These are phyloP conservation scores for Dothistroma pini DNA, from an alignment of 2,329 filamentous ascomycete genomes.

Conservation along the genomic window DNA sequence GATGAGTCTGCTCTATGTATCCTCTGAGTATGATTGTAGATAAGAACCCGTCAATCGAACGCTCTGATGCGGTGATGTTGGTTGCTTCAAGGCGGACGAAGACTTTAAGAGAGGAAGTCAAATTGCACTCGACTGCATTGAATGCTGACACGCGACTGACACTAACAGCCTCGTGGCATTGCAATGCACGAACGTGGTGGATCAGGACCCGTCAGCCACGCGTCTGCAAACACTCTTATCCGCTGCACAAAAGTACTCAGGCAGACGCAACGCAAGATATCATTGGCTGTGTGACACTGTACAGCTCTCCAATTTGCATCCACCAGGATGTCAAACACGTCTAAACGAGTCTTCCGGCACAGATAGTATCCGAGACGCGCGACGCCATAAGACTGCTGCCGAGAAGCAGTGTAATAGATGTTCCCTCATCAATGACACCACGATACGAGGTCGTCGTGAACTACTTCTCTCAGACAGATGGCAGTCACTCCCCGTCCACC, in stretches of 20 bases:
- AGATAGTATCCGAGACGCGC: not conserved
- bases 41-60: too few relatives aligned
- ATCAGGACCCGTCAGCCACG: not conserved
- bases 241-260: not conserved
- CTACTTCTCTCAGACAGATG: not conserved
- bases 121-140: slow-evolving; percentile 1
- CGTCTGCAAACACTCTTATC: not conserved
- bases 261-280: not conserved
- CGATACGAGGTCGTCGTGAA: not conserved
- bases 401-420: not conserved
- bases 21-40: too few relatives aligned
- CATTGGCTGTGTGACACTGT: not conserved
- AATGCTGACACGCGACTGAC: not conserved
- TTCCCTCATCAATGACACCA: not conserved
- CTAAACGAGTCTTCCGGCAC: not conserved
- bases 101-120: not conserved
- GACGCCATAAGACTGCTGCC: not conserved
- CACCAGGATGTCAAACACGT: not conserved
- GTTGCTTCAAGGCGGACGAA: not conserved
- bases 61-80: too few relatives aligned
- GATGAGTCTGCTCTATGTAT: not conserved
- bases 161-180: not conserved
- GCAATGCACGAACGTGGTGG: not conserved
- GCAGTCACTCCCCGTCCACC: not conserved
- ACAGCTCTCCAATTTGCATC: not conserved